Base-by-base conservation (phyloP, 139 green algal species). In the Tetratostichococcus sp. region DNA sequence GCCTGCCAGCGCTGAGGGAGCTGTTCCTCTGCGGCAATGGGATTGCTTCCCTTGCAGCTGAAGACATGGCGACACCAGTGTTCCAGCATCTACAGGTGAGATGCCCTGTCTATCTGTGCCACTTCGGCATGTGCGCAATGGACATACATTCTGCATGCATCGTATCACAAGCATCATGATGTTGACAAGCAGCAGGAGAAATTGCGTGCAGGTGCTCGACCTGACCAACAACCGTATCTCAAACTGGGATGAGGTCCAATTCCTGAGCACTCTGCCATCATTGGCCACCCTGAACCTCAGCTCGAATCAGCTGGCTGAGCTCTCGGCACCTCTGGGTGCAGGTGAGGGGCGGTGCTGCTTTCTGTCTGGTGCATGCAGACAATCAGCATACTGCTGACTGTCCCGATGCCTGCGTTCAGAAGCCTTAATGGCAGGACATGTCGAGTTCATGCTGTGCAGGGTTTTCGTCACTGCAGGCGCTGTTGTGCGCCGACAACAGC, bases 21-120 rank as follows among this genome's bases (percentile, higher is more conserved):
- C 86, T 96, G 22, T 86, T 92, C 74, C 72, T 93, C 0, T 86
- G 80, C 50, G 76, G 75, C 58, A 95, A 93, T 71, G 58, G 28
- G 76, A 86, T 94, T 35, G 35, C 17, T n/a, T 57, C 19, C 25
- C 70, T 83, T 32, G 33, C 75, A 5, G 30, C 35, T 69, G 43
- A 43, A 68, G n/a, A n/a, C n/a, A 32, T 22, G 67, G 30, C 35
- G 39, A 35, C 50, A 76, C 68, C 70, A 22, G 58, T 35, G 4
- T 77, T 85, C 23, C 31, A 25, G 6, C 43, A 35, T 4, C 43
- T 86, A 19, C 34, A 71, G 35, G 73, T 77, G n/a, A 28, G 4
- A 8, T 30, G 2, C 11, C 28, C 23, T 42, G 23, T n/a, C n/a
- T n/a, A n/a, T n/a, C n/a, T n/a, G n/a, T n/a, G n/a, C n/a, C n/a